Evolutionary conservation across 345 rosid genomes (phyloP).

Genomic region (Bruguiera gymnorhiza): DNA sequence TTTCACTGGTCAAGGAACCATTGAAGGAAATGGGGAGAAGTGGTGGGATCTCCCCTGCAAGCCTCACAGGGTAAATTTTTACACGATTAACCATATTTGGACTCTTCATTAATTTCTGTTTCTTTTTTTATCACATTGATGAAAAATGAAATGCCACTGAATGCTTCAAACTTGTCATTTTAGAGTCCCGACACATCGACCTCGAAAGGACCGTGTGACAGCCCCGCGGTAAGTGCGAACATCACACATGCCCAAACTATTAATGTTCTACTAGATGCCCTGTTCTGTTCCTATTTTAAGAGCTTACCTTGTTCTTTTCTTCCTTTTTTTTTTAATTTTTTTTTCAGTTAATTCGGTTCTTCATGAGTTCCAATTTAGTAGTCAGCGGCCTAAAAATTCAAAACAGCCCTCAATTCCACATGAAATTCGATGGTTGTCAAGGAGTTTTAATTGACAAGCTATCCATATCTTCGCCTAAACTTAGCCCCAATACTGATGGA

Average conservation of each 20-base stretch:
- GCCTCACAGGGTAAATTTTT: constrained; percentile 73
- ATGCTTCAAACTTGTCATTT: constrained; percentile 13
- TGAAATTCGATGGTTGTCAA: constrained; percentile 95
- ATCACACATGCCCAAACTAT: background rate
- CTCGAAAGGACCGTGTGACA: constrained; percentile 62
- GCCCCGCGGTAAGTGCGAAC: constrained; percentile 68
- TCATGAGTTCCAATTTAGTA: constrained; percentile 86
- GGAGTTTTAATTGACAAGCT: constrained; percentile 65
- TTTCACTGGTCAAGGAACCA: constrained; percentile 70
- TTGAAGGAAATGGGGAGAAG: constrained; percentile 92
- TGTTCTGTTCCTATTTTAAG: background rate
- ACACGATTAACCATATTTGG: background rate
- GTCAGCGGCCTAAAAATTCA: constrained; percentile 67
- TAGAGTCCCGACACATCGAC: constrained; percentile 75
- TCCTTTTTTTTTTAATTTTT: background rate
- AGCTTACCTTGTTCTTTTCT: too few species aligned
- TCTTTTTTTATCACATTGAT: background rate
- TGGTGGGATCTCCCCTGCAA: constrained; percentile 99
- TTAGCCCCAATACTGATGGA: constrained; percentile 94
- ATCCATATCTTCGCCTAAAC: constrained; percentile 77
- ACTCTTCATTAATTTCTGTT: background rate
- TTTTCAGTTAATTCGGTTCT: constrained; percentile 78
- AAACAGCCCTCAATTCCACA: constrained; percentile 91
- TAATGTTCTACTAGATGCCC: background rate
- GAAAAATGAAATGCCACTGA: background rate